Conservation (phyloP, 441 rosid species). For the Lepidium campestre region DNA sequence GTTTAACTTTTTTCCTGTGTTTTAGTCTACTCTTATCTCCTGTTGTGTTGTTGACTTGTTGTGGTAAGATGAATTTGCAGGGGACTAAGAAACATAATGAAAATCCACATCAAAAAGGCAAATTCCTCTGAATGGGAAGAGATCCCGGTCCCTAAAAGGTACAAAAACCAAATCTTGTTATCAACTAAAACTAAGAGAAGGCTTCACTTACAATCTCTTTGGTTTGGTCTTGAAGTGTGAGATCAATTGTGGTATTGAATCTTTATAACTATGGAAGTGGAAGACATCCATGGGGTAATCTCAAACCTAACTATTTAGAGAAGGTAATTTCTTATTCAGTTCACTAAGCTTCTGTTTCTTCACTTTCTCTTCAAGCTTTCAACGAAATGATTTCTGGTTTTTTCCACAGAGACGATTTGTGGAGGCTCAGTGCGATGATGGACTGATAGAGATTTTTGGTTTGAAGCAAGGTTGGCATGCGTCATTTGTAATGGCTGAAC, state of each 20-base stretch:
- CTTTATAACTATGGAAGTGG: slow-evolving; percentile 95
- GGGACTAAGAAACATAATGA: slow-evolving; percentile 82
- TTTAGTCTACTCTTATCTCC: background rate
- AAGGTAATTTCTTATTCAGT: slow-evolving; percentile 46
- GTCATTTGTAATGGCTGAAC: slow-evolving; percentile 95
- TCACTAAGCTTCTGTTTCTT: background rate
- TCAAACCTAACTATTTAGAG: slow-evolving; percentile 71
- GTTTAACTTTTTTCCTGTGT: background rate
- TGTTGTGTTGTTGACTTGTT: slow-evolving; percentile 14
- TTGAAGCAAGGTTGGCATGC: slow-evolving; percentile 99
- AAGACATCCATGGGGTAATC: slow-evolving; percentile 92
- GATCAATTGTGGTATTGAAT: slow-evolving; percentile 89
- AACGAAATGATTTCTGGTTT: background rate
- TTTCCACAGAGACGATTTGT: slow-evolving; percentile 72
- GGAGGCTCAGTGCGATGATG: slow-evolving; percentile 87
- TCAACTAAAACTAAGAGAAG: background rate
- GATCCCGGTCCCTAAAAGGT: slow-evolving; percentile 78
- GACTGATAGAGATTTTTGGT: slow-evolving; percentile 91
- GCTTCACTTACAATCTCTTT: background rate
- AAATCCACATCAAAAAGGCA: slow-evolving; percentile 64
- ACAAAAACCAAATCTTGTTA: background rate
- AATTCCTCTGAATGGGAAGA: slow-evolving; percentile 85
- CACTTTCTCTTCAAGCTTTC: background rate
- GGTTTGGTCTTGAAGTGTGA: slow-evolving; percentile 47
- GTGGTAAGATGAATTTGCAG: slow-evolving; percentile 38